These are phyloP conservation scores for Starmerella kuoi DNA, from an alignment of 805 yeast species.

Conservation along the genomic window DNA sequence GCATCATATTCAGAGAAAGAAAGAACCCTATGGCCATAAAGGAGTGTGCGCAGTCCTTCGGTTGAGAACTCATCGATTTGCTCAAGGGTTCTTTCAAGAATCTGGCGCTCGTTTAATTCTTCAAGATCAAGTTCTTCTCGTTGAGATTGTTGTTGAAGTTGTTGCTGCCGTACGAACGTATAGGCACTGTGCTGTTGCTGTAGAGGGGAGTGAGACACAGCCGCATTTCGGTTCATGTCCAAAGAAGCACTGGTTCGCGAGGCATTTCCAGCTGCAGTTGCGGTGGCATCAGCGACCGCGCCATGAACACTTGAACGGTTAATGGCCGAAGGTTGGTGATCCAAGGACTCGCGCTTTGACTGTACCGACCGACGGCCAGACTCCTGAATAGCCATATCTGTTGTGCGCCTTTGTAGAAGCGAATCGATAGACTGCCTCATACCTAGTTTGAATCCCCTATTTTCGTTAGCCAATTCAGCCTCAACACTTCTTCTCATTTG, in stretches of 20 bases:
- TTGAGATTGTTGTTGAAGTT: not conserved
- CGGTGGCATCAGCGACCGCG: constrained; percentile 8
- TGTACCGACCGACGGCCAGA: constrained; percentile 21
- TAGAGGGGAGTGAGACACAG: not conserved
- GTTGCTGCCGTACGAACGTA: not conserved
- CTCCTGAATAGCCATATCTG: constrained; percentile 20
- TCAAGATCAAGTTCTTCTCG: constrained; percentile 3
- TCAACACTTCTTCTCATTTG: constrained; percentile 59
- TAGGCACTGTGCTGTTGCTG: not conserved
- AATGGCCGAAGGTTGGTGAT: not conserved
- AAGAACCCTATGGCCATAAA: constrained; percentile 71
- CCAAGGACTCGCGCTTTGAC: constrained; percentile 1
- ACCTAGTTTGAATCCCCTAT: constrained; percentile 6
- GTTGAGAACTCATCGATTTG: constrained; percentile 91
- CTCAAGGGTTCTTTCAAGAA: constrained; percentile 71
- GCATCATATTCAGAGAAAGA: constrained; percentile 42
- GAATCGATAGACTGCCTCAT: constrained; percentile 15
- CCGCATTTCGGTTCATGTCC: not conserved
- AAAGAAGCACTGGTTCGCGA: constrained; percentile 4
- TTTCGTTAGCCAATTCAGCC: constrained; percentile 35
- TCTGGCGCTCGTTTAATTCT: constrained; percentile 57
- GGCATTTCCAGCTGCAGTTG: constrained; percentile 8
- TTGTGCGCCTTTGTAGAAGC: constrained; percentile 17
- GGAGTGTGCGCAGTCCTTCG: constrained; percentile 82
- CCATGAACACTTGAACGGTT: constrained; percentile 5